Evolutionary conservation across 2,329 filamentous ascomycete genomes (phyloP).

Genomic region (Colletotrichum limetticola): DNA sequence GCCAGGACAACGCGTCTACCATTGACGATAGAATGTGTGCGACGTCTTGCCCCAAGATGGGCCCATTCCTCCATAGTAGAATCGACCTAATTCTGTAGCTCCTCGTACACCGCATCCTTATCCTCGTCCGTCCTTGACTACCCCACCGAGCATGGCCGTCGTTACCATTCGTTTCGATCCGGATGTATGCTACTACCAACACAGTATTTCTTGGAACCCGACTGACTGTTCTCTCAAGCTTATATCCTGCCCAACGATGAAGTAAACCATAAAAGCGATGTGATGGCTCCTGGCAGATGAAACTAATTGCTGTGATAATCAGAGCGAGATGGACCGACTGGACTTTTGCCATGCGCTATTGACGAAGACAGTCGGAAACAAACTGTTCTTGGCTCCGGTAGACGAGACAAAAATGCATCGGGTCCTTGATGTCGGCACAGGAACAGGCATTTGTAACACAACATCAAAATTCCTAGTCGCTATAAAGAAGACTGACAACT

Average conservation of each 20-base stretch:
- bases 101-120: conserved; percentile 8
- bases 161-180: conserved; percentile 29
- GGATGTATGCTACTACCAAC: not conserved
- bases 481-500: not conserved
- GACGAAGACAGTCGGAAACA: conserved; percentile 1
- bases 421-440: conserved; percentile 56
- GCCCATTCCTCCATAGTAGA: too few relatives aligned
- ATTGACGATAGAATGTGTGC: conserved; percentile 6
- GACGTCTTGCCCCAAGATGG: not conserved
- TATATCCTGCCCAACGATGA: conserved; percentile 52
- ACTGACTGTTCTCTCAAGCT: not conserved
- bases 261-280: not conserved
- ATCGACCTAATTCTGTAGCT: not conserved
- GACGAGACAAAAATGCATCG: conserved; percentile 42
- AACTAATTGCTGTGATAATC: too few relatives aligned
- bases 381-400: conserved; percentile 39
- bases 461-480: rapidly evolving
- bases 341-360: conserved; percentile 12
- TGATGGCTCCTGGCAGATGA: too few relatives aligned
- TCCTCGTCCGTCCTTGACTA: conserved; percentile 22
- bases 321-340: conserved; percentile 23
- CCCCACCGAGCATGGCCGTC: conserved; percentile 24
- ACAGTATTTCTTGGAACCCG: too few relatives aligned
- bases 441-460: conserved; percentile 51
- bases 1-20: not conserved